Percentiles rank a stretch among this genome's conserved stretches.
phyloP scores from a whole-genome alignment of 257 asterid species.

The Cruciata laevipes region DNA sequence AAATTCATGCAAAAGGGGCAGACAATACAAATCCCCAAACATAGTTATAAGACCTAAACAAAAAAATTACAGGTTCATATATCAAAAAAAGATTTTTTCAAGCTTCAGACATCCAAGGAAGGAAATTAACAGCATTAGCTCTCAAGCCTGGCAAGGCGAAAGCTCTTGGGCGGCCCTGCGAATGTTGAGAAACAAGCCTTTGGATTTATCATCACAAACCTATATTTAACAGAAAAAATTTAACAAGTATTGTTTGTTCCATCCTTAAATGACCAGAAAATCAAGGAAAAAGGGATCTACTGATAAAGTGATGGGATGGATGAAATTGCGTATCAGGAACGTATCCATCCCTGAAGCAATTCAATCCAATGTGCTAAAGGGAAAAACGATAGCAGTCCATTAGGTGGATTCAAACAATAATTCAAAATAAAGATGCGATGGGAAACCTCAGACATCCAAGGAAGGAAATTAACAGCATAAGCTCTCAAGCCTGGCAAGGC shows the following conservation, averaged over 20 bases:
- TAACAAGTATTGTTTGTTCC: not conserved
- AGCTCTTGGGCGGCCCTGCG: conserved; percentile 39
- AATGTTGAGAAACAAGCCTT: conserved; percentile 37
- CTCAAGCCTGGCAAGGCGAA: conserved; percentile 39
- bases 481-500: conserved; percentile 84
- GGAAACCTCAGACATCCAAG: conserved; percentile 67
- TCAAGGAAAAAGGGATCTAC: not conserved
- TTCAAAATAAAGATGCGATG: not conserved
- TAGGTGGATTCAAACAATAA: not conserved
- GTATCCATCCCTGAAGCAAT: conserved; percentile 19
- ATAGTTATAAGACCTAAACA: not conserved
- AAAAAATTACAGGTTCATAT: not conserved
- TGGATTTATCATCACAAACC: conserved; percentile 25
- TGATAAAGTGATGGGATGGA: conserved; percentile 20
- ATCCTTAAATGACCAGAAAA: conserved; percentile 24
- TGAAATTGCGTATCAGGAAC: conserved; percentile 13
- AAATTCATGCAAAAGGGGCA: conserved; percentile 13
- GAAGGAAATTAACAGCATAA: conserved; percentile 61
- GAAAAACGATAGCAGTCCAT: not conserved
- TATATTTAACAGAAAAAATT: not conserved
- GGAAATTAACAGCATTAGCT: conserved; percentile 31
- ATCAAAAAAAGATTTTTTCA: not conserved
- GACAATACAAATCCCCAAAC: conserved; percentile 11
- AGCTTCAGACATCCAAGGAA: conserved; percentile 42
- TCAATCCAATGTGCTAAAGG: conserved; percentile 10